Evolutionary conservation across 1,284 basidiomycete species (phyloP), one percentile per base, ranked within the genome.

Genomic region (Testicularia cyperi): DNA sequence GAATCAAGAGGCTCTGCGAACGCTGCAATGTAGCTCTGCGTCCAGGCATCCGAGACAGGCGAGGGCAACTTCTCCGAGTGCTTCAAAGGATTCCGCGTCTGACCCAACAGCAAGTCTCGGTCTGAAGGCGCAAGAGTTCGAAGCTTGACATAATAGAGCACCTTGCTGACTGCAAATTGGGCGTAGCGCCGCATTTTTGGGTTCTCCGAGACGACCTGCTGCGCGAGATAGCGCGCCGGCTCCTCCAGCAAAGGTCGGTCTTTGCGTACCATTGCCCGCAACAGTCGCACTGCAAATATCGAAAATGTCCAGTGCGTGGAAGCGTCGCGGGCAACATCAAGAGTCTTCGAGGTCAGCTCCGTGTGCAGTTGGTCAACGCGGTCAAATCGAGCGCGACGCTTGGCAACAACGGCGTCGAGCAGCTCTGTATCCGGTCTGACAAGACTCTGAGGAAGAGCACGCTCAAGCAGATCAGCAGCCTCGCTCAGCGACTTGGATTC

Each of bases 221-320:
- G 55, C 12, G 72, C 61, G 19, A 79, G 58, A 55, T 73, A 77
- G 13, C 45, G 80, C 0, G 86, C 84, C 6, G 89, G 77, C 4
- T 83, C 81, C 6, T 85, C 78, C n/a, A 84, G 78, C 7, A 85
- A 80, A 0, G 85, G 81, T 35, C 80, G 78, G 74, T 96, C 91
- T 66, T 91, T 82, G 42, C 90, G 83, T 35, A 90, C 80, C 31
- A 94, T 80, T 18, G 83, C 81, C 22, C 82, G 81, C 23, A 96
- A 77, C 74, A 91, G 87, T 29, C 85, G 84, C 16, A 83, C 80
- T 1, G 89, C 86, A 53, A 86, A 86, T 78, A 90, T 85, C 1
- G 85, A 80, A 78, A 95, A 97, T 75, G 90, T 82, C 92, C 92
- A 96, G 85, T 96, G 89, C 33, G 87, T 90, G 19, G 81, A 80